Base-by-base conservation (phyloP, 768 basidiomycete species). In the Suillus ampliporus region DNA sequence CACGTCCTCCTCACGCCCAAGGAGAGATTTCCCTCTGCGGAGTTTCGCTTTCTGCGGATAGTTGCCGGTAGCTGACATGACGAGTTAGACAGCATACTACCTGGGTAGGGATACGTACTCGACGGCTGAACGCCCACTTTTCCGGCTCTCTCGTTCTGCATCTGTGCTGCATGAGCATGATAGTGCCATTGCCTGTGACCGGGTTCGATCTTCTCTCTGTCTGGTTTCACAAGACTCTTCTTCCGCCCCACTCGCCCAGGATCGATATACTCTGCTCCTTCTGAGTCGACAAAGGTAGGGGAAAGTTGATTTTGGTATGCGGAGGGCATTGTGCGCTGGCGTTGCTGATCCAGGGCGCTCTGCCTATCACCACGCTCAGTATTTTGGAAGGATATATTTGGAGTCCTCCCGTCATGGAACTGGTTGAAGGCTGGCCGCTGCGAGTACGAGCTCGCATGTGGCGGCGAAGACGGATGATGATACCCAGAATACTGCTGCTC, bases 121-220 rank as follows among this genome's bases (percentile, higher is more conserved):
- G 93, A 95, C 31, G 95, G 91, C 73, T 88, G 80, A 14, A 95
- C 84, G 53, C 88, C 92, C 7, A 92, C 81, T 51, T 83, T 71
- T 44, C 83, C 83, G 38, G 79, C 79, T n/a, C 86, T 83, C 70
- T 91, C 88, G 61, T 89, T 82, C 75, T 89, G 87, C 71, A 92
- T 79, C 73, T 89, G 86, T 26, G 90, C 90, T 21, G 93, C 93
- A 77, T 92, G 95, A 61, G 83, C 87, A 59, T 93, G 88, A 78
- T 99, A 99, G 77, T 98, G 91, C 89, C 90, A 99, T 70, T 95
- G 89, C 56, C 95, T 86, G 80, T 98, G 95, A 46, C 88, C 88
- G 11, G 95, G 95, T 71, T 98, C 95, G 68, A 98, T 93, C 82
- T 96, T 94, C 81, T 97, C 96, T 61, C 97, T 82, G 76, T 99